Percentiles rank a stretch among this genome's conserved stretches.
Evolutionary conservation across 768 basidiomycete genomes (phyloP).

Genomic region (Megacollybia marginata): DNA sequence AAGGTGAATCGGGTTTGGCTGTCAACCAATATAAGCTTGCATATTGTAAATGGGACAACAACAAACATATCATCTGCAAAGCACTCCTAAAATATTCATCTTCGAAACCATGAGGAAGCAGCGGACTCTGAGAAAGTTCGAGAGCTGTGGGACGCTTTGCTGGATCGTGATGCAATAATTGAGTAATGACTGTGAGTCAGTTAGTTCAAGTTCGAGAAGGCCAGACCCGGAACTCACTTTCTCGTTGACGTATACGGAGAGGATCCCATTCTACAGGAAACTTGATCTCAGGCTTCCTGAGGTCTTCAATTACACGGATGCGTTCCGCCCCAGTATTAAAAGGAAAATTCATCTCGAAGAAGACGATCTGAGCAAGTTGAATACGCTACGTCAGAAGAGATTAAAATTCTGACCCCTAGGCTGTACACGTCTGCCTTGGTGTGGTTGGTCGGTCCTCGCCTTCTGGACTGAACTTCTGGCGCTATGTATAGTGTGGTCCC

Average conservation of each 20-base stretch:
- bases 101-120: constrained; percentile 72
- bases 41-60: neutral
- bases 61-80: constrained; percentile 64
- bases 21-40: neutral
- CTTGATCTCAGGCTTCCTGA: constrained; percentile 63
- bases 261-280: constrained; percentile 76
- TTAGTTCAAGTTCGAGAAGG: neutral
- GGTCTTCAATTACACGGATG: constrained; percentile 71
- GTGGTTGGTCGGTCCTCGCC: constrained; percentile 61
- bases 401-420: constrained; percentile 51
- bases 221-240: constrained; percentile 42
- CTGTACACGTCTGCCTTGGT: constrained; percentile 93
- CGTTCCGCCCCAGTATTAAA: constrained; percentile 82
- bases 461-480: constrained; percentile 73
- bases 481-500: constrained; percentile 91
- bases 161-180: constrained; percentile 78
- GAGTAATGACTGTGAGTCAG: constrained; percentile 56
- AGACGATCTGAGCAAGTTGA: constrained; percentile 60
- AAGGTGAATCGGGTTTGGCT: constrained; percentile 78
- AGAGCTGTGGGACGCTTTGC: constrained; percentile 69
- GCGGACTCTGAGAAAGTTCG: constrained; percentile 73
- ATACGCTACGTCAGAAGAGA: neutral
- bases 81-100: constrained; percentile 85
- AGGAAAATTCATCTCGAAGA: constrained; percentile 92
- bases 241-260: constrained; percentile 51